Conservation (phyloP, 2,329 filamentous ascomycete species). For the Aspergillus sp. region DNA sequence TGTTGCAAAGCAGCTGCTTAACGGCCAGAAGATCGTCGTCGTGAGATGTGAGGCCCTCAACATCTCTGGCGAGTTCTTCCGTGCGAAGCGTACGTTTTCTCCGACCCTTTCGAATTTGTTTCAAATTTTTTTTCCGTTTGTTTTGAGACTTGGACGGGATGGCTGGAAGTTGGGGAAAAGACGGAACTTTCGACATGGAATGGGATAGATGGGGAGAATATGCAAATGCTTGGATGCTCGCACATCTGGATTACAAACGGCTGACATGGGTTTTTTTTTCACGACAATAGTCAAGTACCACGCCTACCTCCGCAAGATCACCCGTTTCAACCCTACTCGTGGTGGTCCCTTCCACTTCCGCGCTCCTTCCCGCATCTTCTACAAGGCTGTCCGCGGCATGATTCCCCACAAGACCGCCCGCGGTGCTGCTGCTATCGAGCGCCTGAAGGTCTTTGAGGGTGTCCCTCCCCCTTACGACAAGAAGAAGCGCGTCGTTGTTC, state of each 20-base stretch:
- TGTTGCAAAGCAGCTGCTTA: conserved; percentile 98
- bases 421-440: conserved; percentile 92
- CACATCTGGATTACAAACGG: conserved; percentile 10
- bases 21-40: conserved; percentile 98
- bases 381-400: conserved; percentile 99
- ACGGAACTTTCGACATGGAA: not conserved
- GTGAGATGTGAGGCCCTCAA: conserved; percentile 99
- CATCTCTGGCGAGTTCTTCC: conserved; percentile 99
- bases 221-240: not conserved
- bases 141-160: not conserved
- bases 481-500: conserved; percentile 99
- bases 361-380: conserved; percentile 98
- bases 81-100: conserved; percentile 91
- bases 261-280: conserved; percentile 47
- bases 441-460: conserved; percentile 99
- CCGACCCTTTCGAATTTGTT: conserved; percentile 20
- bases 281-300: conserved; percentile 92
- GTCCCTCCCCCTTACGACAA: conserved; percentile 98
- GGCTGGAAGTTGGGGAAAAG: not conserved
- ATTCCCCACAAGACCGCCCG: conserved; percentile 99
- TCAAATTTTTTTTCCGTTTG: conserved; percentile 13
- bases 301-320: conserved; percentile 99
- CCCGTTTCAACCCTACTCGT: conserved; percentile 98
- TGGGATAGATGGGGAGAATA: conserved; percentile 5
- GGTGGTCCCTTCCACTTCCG: conserved; percentile 99